Evolutionary conservation across 768 basidiomycete genomes (phyloP).

Genomic region (Mycena kentingensis): DNA sequence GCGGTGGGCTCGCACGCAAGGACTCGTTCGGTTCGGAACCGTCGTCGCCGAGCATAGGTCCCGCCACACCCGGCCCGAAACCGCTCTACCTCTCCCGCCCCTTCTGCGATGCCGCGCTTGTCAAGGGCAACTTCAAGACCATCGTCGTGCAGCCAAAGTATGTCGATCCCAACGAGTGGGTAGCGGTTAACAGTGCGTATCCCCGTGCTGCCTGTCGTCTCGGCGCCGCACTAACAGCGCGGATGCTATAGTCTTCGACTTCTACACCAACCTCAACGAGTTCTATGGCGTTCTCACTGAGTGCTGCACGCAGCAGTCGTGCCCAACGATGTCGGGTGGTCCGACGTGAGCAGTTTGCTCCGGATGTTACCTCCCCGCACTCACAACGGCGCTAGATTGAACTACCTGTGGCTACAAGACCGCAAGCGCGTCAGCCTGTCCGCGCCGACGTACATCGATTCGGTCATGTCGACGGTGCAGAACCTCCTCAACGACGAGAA

Average conservation of each 20-base stretch:
- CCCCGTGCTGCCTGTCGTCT: neutral
- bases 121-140: slow-evolving; percentile 98
- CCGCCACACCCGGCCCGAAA: slow-evolving; percentile 41
- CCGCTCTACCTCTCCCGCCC: slow-evolving; percentile 91
- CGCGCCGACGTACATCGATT: slow-evolving; percentile 96
- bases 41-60: slow-evolving; percentile 42
- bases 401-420: slow-evolving; percentile 92
- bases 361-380: neutral
- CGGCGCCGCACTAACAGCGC: neutral
- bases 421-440: slow-evolving; percentile 86
- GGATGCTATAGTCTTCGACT: slow-evolving; percentile 77
- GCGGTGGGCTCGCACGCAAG: slow-evolving; percentile 29
- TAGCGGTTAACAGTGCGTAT: slow-evolving; percentile 85
- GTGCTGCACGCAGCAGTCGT: slow-evolving; percentile 86
- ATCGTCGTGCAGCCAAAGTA: slow-evolving; percentile 97
- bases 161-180: slow-evolving; percentile 96
- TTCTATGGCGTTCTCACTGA: slow-evolving; percentile 95
- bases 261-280: slow-evolving; percentile 95
- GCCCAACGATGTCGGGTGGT: slow-evolving; percentile 92
- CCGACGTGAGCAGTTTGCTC: slow-evolving; percentile 78
- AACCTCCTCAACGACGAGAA: slow-evolving; percentile 92
- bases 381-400: slow-evolving; percentile 56
- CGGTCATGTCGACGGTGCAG: slow-evolving; percentile 96
- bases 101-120: slow-evolving; percentile 92
- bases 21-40: slow-evolving; percentile 41